Conservation (phyloP, 139 green algal species). For the Chlorella sorokiniana region DNA sequence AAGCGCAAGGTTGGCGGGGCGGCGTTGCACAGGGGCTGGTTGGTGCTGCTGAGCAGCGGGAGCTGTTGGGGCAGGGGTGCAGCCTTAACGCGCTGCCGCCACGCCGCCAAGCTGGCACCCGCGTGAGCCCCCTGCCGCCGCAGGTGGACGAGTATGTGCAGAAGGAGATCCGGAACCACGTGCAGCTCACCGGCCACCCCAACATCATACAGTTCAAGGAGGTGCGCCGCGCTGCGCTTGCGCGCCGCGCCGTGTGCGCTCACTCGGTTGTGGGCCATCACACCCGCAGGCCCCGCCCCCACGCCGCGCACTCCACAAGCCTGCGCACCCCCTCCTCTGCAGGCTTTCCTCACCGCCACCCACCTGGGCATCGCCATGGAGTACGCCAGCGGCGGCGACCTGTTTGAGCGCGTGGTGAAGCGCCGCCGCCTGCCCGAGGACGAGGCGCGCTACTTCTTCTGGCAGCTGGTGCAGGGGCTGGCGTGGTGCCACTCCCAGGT, state of each 20-base stretch:
- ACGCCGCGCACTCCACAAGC: too few relatives aligned
- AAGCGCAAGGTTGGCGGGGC: background rate
- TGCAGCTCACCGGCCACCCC: background rate
- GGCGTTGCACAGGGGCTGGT: background rate
- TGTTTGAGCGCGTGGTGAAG: slow-evolving; percentile 93
- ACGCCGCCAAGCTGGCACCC: background rate
- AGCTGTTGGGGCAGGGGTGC: too few relatives aligned
- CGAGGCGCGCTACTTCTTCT: slow-evolving; percentile 98
- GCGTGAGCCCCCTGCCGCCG: background rate
- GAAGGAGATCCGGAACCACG: background rate
- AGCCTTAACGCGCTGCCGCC: too few relatives aligned
- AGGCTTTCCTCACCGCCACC: slow-evolving; percentile 70
- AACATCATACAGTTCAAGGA: slow-evolving; percentile 7
- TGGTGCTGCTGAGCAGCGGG: background rate
- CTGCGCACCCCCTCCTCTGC: slow-evolving; percentile 42
- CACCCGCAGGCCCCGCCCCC: too few relatives aligned
- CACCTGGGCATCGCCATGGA: slow-evolving; percentile 87
- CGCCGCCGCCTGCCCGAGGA: slow-evolving; percentile 91
- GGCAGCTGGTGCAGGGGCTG: slow-evolving; percentile 96
- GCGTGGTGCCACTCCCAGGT: slow-evolving; percentile 89
- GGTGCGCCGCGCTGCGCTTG: background rate
- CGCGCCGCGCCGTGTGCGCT: too few relatives aligned
- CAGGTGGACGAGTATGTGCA: slow-evolving; percentile 4
- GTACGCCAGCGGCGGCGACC: slow-evolving; percentile 84
- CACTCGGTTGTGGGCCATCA: too few relatives aligned